These are phyloP conservation scores for Mycena epipterygia DNA, from an alignment of 768 basidiomycete species.

Conservation along the genomic window DNA sequence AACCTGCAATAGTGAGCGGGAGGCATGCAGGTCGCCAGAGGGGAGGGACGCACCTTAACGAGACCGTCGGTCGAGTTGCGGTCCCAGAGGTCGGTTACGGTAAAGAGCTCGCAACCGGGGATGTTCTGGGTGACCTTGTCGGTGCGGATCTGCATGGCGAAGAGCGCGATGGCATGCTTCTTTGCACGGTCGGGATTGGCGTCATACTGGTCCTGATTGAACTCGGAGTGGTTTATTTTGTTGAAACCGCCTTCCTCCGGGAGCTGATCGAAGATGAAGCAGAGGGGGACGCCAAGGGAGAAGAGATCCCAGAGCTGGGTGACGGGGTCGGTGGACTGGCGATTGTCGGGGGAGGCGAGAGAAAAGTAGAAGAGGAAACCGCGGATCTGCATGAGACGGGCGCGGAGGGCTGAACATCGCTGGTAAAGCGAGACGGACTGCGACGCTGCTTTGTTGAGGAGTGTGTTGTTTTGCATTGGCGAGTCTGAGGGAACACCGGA, in stretches of 20 bases:
- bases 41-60: slow-evolving; percentile 81
- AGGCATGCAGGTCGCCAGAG: neutral
- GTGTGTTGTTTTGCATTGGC: slow-evolving; percentile 83
- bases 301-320: slow-evolving; percentile 96
- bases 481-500: slow-evolving; percentile 80
- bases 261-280: slow-evolving; percentile 96
- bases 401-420: slow-evolving; percentile 86
- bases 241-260: slow-evolving; percentile 72
- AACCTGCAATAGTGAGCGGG: slow-evolving; percentile 64
- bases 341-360: slow-evolving; percentile 69
- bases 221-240: slow-evolving; percentile 74
- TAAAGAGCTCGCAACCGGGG: slow-evolving; percentile 85
- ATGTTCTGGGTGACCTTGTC: slow-evolving; percentile 72
- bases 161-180: slow-evolving; percentile 92
- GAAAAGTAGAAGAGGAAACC: slow-evolving; percentile 80
- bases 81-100: slow-evolving; percentile 91
- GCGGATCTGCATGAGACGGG: slow-evolving; percentile 82
- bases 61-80: slow-evolving; percentile 93
- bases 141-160: slow-evolving; percentile 88
- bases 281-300: slow-evolving; percentile 92
- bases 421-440: slow-evolving; percentile 92
- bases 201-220: slow-evolving; percentile 75
- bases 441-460: slow-evolving; percentile 93
- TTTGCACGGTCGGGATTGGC: slow-evolving; percentile 83
- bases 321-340: slow-evolving; percentile 92